Evolutionary conservation across 106 monocot species (phyloP).

Genomic region (Platanthera guangdongensis): DNA sequence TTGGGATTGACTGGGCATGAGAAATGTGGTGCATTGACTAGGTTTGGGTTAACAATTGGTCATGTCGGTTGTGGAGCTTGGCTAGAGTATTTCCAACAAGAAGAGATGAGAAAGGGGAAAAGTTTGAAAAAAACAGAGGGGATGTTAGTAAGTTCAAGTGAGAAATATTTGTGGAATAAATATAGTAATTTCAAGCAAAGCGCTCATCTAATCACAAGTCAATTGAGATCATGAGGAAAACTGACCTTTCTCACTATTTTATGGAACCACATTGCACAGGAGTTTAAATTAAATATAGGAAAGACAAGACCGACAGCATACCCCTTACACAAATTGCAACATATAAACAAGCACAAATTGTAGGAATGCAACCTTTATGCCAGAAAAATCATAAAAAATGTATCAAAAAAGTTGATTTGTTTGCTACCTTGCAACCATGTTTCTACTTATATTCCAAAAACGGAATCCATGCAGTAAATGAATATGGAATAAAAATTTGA

Average conservation of each 20-base stretch:
- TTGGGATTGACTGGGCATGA: too few species aligned
- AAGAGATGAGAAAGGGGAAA: too few species aligned
- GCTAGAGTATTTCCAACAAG: too few species aligned
- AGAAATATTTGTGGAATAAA: too few species aligned
- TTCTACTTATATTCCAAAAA: not conserved
- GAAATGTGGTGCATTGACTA: too few species aligned
- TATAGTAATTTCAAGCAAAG: too few species aligned
- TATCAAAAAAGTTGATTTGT: not conserved
- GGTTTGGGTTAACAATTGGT: too few species aligned
- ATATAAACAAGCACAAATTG: not conserved
- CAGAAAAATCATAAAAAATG: not conserved
- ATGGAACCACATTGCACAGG: too few species aligned
- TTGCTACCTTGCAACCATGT: not conserved
- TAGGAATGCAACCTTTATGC: not conserved
- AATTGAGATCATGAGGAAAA: not conserved
- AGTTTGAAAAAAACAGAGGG: too few species aligned
- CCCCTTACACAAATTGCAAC: not conserved
- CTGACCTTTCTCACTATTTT: not conserved
- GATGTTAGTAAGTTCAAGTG: too few species aligned
- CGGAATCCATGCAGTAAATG: not conserved
- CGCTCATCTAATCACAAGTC: too few species aligned
- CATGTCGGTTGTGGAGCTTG: too few species aligned
- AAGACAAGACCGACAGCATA: not conserved
- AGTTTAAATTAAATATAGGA: not conserved
- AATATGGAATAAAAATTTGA: not conserved